Base-by-base conservation (phyloP, 208 protist genomes). In the Crithidia bombi region DNA sequence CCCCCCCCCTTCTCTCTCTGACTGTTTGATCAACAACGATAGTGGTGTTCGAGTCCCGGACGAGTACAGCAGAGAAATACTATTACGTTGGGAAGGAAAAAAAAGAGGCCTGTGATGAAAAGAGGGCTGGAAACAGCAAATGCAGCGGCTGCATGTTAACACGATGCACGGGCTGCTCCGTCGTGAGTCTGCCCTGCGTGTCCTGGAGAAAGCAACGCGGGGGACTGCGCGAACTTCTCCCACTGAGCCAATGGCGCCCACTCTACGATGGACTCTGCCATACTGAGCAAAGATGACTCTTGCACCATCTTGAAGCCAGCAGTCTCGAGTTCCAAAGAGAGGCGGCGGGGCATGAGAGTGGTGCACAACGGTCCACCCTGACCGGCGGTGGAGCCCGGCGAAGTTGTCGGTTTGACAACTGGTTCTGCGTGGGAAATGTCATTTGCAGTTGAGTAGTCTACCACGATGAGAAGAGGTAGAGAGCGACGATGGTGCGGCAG, bases 361-460 rank as follows among this genome's bases (percentile, higher is more conserved):
- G 77, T 10, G 38, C 17, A 19, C 14, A 21, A 17, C 10, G 15
- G 11, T 0, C 0, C 47, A 25, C 0, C 21, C 9, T n/a, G 14
- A 32, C 47, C 21, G 15, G 23, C 21, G 15, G 23, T 50, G 36
- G 47, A 5, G 19, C 33, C 39, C 12, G 5, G 30, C 59, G n/a
- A 7, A n/a, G 5, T 11, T 21, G 38, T 15, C 59, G 12, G 6
- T 10, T 49, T n/a, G 15, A n/a, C 17, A 9, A 21, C 5, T 49
- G 43, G 21, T 23, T 7, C 5, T 3, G n/a, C 5, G 21, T 9
- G 46, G 12, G 49, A 58, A 19, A 23, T 14, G 11, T 5, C 10
- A 28, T 9, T 17, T n/a, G n/a, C 26, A 5, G 68, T 82, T 14
- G 91, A 96, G 11, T 69, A 77, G 59, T 96, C 91, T 17, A 91